Evolutionary conservation across 179 eudicot species (phyloP), one percentile per base, ranked within the genome.

Genomic region (Silene noctiflora): DNA sequence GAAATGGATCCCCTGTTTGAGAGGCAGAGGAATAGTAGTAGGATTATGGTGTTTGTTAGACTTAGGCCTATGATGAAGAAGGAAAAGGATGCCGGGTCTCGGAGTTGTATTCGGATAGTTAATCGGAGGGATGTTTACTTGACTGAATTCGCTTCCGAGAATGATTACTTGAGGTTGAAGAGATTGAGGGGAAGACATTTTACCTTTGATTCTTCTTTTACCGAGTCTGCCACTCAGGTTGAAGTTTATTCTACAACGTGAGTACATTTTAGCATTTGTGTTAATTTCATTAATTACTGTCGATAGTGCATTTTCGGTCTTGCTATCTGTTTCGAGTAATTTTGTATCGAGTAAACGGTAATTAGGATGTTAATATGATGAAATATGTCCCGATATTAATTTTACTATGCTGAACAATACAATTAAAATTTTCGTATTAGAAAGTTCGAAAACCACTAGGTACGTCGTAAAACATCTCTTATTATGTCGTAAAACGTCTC

Each of bases 101-200:
- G 92, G 74, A 80, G 86, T 61, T 93, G 94, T 61, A 90, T 93
- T 8, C 67, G 88, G 44, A 83, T 93, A 68, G 88, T 88, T 65
- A 91, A 93, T 68, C 77, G 85, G 59, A 83, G 90, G n/a, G 98
- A 93, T 61, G 89, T 93, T 83, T 93, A 87, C 71, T 74, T 93
- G 86, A 88, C 98, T 0, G 98, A 93, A 53, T 86, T 88, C 14
- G 89, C 88, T 0, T 83, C 83, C 0, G 98, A 93, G 75, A 81
- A 87, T 62, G 98, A 93, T 70, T 93, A 93, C 83, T 87, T 93
- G 20, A 77, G 98, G 87, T 83, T 93, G 53, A 93, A 91, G 86
- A 89, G 98, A 76, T 85, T 93, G 14, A 81, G 88, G 3, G 98
- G 96, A n/a, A 78, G 98, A 19, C 98, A 93, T 86, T 93, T 93